Evolutionary conservation across 331 rosid species (phyloP).

Genomic region (Erythrophleum ivorense): DNA sequence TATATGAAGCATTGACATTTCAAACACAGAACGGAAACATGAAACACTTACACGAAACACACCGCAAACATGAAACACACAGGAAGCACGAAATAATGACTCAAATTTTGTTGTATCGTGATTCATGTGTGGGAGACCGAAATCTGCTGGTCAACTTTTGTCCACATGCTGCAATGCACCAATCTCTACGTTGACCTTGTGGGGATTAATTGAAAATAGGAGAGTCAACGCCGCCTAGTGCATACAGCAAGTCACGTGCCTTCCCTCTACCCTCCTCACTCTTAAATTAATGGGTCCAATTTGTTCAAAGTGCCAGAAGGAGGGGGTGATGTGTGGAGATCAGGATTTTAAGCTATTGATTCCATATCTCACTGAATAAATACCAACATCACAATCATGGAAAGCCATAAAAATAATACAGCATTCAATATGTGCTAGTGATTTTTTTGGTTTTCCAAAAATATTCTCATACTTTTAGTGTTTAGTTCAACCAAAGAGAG

Average conservation of each 20-base stretch:
- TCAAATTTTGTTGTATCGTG: background rate
- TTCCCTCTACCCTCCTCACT: background rate
- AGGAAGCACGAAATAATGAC: background rate
- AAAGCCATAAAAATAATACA: no score
- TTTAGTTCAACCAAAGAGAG: no score
- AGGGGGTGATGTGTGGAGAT: constrained; percentile 23
- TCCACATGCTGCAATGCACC: constrained; percentile 25
- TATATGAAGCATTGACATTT: background rate
- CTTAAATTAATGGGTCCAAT: constrained; percentile 21
- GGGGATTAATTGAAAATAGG: constrained; percentile 16
- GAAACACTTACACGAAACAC: background rate
- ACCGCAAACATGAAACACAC: no score
- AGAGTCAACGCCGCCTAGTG: background rate
- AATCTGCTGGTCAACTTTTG: constrained; percentile 9
- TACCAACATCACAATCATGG: background rate
- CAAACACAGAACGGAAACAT: no score
- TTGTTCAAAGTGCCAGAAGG: background rate
- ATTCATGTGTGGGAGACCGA: background rate
- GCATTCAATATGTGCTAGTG: no score
- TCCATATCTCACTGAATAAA: background rate
- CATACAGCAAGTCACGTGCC: constrained; percentile 32
- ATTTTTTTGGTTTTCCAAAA: background rate
- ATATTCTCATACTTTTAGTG: background rate
- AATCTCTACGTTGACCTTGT: constrained; percentile 19
- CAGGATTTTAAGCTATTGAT: background rate